Conservation (phyloP, 257 asterid species). For the Ilex asprella region DNA sequence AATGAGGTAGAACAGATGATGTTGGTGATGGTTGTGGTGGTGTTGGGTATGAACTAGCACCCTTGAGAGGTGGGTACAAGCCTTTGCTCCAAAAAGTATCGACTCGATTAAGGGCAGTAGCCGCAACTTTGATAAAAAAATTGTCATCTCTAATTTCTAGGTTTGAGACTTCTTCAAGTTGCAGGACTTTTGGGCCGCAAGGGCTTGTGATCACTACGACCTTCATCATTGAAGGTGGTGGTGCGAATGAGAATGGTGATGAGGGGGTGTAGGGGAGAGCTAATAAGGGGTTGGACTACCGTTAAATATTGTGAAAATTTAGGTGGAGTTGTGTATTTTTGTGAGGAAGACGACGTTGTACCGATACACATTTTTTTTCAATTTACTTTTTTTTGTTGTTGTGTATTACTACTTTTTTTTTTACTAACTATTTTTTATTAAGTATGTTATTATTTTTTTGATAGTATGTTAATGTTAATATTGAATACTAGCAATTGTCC, state of each 20-base stretch:
- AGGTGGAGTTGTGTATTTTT: too few relatives aligned
- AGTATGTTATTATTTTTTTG: too few relatives aligned
- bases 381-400: too few relatives aligned
- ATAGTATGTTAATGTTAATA: too few relatives aligned
- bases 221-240: slow-evolving; percentile 33
- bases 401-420: too few relatives aligned
- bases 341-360: too few relatives aligned
- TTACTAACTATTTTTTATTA: too few relatives aligned
- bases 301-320: too few relatives aligned
- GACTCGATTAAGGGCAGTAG: slow-evolving; percentile 81
- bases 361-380: too few relatives aligned
- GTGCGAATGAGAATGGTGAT: neutral
- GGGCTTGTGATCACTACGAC: slow-evolving; percentile 65
- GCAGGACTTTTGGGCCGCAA: slow-evolving; percentile 79
- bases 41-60: slow-evolving; percentile 51
- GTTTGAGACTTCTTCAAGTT: slow-evolving; percentile 55
- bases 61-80: slow-evolving; percentile 56
- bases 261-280: neutral
- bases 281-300: neutral
- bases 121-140: slow-evolving; percentile 64
- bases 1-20: too few relatives aligned
- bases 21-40: too few relatives aligned
- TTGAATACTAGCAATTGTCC: too few relatives aligned
- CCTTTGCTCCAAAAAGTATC: slow-evolving; percentile 82
- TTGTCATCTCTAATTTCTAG: slow-evolving; percentile 64